phyloP scores from a whole-genome alignment of 495 filamentous ascomycete genomes.

The Penicillium flavigenum region DNA sequence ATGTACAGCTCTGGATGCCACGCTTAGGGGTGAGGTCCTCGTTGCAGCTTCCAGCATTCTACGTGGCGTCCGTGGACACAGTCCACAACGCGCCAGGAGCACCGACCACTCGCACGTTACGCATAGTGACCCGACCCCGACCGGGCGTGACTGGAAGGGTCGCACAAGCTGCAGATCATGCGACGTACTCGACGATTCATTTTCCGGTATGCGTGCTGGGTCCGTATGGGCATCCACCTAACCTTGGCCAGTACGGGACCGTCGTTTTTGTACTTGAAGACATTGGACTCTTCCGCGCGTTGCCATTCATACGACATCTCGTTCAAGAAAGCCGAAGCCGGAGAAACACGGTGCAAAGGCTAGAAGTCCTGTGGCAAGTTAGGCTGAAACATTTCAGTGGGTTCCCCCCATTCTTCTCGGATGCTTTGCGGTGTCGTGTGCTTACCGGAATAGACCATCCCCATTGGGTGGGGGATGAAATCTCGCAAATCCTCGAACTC shows the following conservation, averaged over 20 bases:
- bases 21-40: conserved; percentile 4
- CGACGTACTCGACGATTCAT: background rate
- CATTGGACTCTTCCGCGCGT: conserved; percentile 8
- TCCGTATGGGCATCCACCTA: conserved; percentile 6
- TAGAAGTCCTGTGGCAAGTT: conserved; percentile 5
- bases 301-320: conserved; percentile 8
- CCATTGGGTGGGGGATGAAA: too few relatives aligned
- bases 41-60: conserved; percentile 10
- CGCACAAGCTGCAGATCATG: background rate
- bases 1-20: conserved; percentile 15
- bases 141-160: conserved; percentile 1
- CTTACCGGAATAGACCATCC: too few relatives aligned
- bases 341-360: background rate
- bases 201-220: conserved; percentile 6
- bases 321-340: too few relatives aligned
- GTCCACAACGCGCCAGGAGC: background rate
- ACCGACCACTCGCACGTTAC: too few relatives aligned
- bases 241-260: conserved; percentile 5
- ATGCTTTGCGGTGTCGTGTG: too few relatives aligned
- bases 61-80: conserved; percentile 6
- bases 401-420: too few relatives aligned
- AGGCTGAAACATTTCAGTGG: too few relatives aligned
- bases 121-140: conserved; percentile 1
- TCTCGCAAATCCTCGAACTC: too few relatives aligned
- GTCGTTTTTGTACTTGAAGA: conserved; percentile 9